These are phyloP conservation scores for Aspergillus sp. DNA, from an alignment of 2,329 filamentous ascomycete genomes.

Conservation along the genomic window DNA sequence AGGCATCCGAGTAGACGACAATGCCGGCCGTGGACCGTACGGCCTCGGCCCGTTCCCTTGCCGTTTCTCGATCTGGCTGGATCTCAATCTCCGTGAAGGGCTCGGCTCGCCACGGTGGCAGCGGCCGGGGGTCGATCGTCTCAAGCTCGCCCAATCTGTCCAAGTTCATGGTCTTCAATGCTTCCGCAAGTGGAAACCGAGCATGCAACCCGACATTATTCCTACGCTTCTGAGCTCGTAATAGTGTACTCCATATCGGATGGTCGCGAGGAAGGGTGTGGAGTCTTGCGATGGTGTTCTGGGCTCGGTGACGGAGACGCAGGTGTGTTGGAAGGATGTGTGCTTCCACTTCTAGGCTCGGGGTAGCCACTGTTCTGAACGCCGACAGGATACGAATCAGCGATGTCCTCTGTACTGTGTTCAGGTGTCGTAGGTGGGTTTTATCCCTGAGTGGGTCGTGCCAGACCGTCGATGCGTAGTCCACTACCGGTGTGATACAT, in stretches of 20 bases:
- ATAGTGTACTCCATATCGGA: conserved; percentile 9
- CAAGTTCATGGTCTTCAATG: conserved; percentile 11
- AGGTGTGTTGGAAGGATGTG: conserved; percentile 12
- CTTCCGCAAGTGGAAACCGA: conserved; percentile 14
- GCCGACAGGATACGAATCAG: conserved; percentile 16
- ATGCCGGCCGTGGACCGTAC: conserved; percentile 5
- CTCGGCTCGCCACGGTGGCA: conserved; percentile 13
- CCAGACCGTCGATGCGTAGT: conserved; percentile 19
- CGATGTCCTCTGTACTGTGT: conserved; percentile 13
- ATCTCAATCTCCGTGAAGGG: conserved; percentile 18
- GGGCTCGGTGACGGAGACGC: conserved; percentile 9
- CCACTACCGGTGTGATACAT: conserved; percentile 13
- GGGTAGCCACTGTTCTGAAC: conserved; percentile 14
- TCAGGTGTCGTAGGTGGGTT: conserved; percentile 11
- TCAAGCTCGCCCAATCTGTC: conserved; percentile 13
- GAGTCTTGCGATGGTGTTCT: conserved; percentile 12
- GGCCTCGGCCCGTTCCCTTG: conserved; percentile 9
- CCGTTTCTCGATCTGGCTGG: conserved; percentile 13
- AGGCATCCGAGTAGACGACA: conserved; percentile 2
- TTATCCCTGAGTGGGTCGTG: conserved; percentile 16
- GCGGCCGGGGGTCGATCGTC: conserved; percentile 14
- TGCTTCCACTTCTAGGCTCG: conserved; percentile 16
- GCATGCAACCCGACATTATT: conserved; percentile 7
- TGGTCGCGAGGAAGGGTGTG: conserved; percentile 14
- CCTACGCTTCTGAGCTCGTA: conserved; percentile 10